These are phyloP conservation scores for Pythium scleroteichum DNA, from an alignment of 352 stramenopile genomes.

Conservation along the genomic window DNA sequence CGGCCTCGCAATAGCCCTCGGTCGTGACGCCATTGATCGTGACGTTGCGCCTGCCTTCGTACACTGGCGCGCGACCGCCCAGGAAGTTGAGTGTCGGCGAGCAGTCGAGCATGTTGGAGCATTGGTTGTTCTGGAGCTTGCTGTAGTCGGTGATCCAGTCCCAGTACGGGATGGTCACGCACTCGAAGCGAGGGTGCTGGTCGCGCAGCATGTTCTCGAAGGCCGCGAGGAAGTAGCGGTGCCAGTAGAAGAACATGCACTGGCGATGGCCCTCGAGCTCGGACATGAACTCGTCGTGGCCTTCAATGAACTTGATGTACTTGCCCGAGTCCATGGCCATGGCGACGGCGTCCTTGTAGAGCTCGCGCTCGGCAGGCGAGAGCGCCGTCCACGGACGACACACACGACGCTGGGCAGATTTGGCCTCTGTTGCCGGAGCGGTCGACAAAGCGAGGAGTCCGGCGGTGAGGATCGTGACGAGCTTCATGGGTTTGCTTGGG, in stretches of 20 bases:
- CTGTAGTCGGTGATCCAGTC: slow-evolving; percentile 67
- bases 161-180: slow-evolving; percentile 81
- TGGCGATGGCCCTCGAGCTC: slow-evolving; percentile 33
- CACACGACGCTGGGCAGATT: background rate
- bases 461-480: too few species aligned
- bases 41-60: background rate
- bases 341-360: slow-evolving; percentile 33
- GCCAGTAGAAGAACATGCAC: slow-evolving; percentile 87
- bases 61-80: slow-evolving; percentile 32
- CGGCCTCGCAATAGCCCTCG: slow-evolving; percentile 38
- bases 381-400: slow-evolving; percentile 26
- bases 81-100: slow-evolving; percentile 44
- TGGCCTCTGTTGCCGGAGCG: background rate
- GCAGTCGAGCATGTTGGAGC: slow-evolving; percentile 48
- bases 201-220: slow-evolving; percentile 87
- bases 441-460: too few species aligned
- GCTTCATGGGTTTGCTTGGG: too few species aligned
- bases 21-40: slow-evolving; percentile 48
- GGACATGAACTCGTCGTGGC: slow-evolving; percentile 37
- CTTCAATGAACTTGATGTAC: slow-evolving; percentile 35
- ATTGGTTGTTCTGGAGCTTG: slow-evolving; percentile 37
- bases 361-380: slow-evolving; percentile 25
- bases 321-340: slow-evolving; percentile 34
- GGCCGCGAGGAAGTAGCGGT: slow-evolving; percentile 58
- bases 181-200: slow-evolving; percentile 50